Evolutionary conservation across 441 rosid species (phyloP).

Genomic region (Hura crepitans): DNA sequence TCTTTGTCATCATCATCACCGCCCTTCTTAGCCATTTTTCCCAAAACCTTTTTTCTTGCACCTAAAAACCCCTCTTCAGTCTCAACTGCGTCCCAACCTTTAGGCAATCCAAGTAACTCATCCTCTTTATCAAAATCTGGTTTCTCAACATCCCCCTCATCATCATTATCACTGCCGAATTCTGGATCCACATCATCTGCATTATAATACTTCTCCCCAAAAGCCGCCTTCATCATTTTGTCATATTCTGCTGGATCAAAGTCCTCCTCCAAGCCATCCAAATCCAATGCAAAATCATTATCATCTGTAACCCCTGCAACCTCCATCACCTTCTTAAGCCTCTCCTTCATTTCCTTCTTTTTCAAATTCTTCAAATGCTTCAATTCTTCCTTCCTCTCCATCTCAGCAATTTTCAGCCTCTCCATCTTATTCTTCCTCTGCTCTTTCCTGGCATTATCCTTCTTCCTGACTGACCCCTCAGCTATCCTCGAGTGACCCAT

Average conservation of each 20-base stretch:
- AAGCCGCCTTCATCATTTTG: constrained; percentile 65
- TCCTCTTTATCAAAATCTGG: constrained; percentile 86
- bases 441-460: constrained; percentile 55
- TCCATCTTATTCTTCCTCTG: constrained; percentile 74
- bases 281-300: constrained; percentile 35
- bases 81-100: constrained; percentile 56
- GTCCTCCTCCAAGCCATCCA: constrained; percentile 59
- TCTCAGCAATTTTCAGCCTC: constrained; percentile 54
- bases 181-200: constrained; percentile 30
- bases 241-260: constrained; percentile 81
- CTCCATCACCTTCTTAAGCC: constrained; percentile 57
- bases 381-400: constrained; percentile 73
- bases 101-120: constrained; percentile 45
- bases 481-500: constrained; percentile 68
- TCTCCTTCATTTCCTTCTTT: constrained; percentile 80
- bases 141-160: constrained; percentile 38
- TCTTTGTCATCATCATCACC: constrained; percentile 24
- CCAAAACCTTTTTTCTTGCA: constrained; percentile 56
- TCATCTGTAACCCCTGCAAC: constrained; percentile 52
- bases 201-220: constrained; percentile 53
- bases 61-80: constrained; percentile 57
- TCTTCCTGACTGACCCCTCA: constrained; percentile 85
- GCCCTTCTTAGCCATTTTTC: constrained; percentile 34
- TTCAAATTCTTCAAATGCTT: constrained; percentile 85
- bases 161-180: constrained; percentile 44